Evolutionary conservation across 371 early-diverging fungal genomes (phyloP).

Genomic region (Conidiobolus coronatus): DNA sequence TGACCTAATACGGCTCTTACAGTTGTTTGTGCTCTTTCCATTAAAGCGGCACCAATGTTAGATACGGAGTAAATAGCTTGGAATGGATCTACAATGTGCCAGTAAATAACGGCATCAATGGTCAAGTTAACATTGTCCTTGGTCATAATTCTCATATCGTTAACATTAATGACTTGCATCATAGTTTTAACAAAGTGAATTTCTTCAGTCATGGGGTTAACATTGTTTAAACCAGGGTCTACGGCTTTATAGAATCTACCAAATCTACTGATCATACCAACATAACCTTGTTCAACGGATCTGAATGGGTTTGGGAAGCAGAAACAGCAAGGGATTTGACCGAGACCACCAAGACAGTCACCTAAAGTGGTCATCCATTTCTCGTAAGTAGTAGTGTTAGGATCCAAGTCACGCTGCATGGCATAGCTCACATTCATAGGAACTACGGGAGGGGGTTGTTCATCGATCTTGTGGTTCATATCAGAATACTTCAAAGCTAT

Average conservation of each 20-base stretch:
- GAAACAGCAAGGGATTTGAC: constrained; percentile 24
- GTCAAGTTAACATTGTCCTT: constrained; percentile 55
- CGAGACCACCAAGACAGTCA: background rate
- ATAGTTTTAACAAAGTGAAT: constrained; percentile 22
- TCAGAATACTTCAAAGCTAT: too few relatives aligned
- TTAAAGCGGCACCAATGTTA: constrained; percentile 43
- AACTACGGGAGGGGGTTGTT: too few relatives aligned
- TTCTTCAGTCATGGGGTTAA: constrained; percentile 52
- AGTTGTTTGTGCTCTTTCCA: constrained; percentile 58
- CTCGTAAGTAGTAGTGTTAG: too few relatives aligned
- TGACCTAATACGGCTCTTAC: constrained; percentile 42
- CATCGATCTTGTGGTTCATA: too few relatives aligned
- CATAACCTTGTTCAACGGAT: constrained; percentile 26
- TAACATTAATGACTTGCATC: constrained; percentile 12
- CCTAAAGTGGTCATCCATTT: too few relatives aligned
- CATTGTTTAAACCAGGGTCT: constrained; percentile 62
- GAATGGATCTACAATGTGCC: constrained; percentile 63
- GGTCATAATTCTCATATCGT: constrained; percentile 12
- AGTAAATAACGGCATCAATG: constrained; percentile 72
- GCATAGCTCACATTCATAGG: too few relatives aligned
- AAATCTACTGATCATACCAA: constrained; percentile 55
- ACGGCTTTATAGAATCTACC: constrained; percentile 72
- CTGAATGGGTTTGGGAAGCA: constrained; percentile 63
- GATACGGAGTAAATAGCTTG: constrained; percentile 47
- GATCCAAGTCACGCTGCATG: too few relatives aligned